Evolutionary conservation across 116 monocot species (phyloP).

Genomic region (Zostera marina): DNA sequence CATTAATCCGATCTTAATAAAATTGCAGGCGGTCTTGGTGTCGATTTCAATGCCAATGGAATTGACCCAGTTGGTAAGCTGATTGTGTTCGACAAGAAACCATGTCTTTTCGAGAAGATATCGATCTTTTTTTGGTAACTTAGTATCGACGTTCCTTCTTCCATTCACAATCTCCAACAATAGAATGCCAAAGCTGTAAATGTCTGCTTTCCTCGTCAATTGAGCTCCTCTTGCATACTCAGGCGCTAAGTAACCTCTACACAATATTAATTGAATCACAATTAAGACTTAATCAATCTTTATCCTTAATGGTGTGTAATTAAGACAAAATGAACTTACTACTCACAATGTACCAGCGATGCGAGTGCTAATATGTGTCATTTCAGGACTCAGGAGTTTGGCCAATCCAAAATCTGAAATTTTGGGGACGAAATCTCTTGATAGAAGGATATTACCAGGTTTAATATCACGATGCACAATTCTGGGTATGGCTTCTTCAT

Average conservation of each 20-base stretch:
- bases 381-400: conserved; percentile 40
- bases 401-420: conserved; percentile 78
- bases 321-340: background rate
- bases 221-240: conserved; percentile 63
- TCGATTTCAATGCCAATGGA: conserved; percentile 20
- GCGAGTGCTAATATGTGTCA: conserved; percentile 59
- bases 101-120: conserved; percentile 51
- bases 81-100: conserved; percentile 16
- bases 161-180: conserved; percentile 61
- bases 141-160: conserved; percentile 38
- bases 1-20: conserved; percentile 29
- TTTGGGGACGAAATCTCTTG: conserved; percentile 44
- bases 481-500: conserved; percentile 36
- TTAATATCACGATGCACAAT: conserved; percentile 69
- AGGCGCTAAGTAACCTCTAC: conserved; percentile 60
- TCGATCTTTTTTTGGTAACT: conserved; percentile 34
- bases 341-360: conserved; percentile 77
- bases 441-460: conserved; percentile 72
- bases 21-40: conserved; percentile 8
- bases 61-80: conserved; percentile 19
- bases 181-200: conserved; percentile 75
- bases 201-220: conserved; percentile 49
- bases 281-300: no score
- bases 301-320: no score
- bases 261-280: no score